These are phyloP conservation scores for Melocanna baccifera DNA, from an alignment of 176 grass and related monocot genomes.

Conservation along the genomic window DNA sequence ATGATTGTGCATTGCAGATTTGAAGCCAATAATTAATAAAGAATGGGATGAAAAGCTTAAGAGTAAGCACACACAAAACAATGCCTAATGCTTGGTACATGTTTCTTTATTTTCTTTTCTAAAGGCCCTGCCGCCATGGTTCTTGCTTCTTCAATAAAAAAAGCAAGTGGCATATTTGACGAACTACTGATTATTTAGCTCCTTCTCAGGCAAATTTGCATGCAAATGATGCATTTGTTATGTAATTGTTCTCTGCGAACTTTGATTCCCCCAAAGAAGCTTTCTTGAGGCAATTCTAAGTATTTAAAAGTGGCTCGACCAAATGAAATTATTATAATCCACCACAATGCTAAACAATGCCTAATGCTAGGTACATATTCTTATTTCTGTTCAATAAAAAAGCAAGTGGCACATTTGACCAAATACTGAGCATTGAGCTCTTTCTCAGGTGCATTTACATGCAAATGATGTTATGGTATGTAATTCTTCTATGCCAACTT, in stretches of 20 bases:
- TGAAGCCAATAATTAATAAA: not conserved
- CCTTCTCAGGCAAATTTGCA: too few relatives aligned
- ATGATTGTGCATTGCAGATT: constrained; percentile 55
- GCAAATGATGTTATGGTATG: too few relatives aligned
- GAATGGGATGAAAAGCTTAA: not conserved
- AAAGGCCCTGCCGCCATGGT: not conserved
- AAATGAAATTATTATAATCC: too few relatives aligned
- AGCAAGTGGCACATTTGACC: too few relatives aligned
- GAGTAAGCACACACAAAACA: not conserved
- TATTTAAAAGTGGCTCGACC: too few relatives aligned
- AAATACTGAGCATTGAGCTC: too few relatives aligned
- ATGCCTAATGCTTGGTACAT: not conserved
- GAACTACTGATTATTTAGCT: too few relatives aligned
- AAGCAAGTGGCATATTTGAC: too few relatives aligned
- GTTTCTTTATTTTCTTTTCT: not conserved
- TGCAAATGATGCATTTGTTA: too few relatives aligned
- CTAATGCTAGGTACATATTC: not conserved
- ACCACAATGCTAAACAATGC: too few relatives aligned
- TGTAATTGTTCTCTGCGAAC: not conserved
- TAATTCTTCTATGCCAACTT: not conserved
- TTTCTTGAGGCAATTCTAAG: not conserved
- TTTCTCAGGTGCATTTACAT: too few relatives aligned
- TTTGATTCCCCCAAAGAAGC: not conserved
- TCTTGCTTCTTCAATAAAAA: not conserved
- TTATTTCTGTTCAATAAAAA: not conserved